Conservation (phyloP, 31 red algal species). For the Odonthalia washingtoniensis region DNA sequence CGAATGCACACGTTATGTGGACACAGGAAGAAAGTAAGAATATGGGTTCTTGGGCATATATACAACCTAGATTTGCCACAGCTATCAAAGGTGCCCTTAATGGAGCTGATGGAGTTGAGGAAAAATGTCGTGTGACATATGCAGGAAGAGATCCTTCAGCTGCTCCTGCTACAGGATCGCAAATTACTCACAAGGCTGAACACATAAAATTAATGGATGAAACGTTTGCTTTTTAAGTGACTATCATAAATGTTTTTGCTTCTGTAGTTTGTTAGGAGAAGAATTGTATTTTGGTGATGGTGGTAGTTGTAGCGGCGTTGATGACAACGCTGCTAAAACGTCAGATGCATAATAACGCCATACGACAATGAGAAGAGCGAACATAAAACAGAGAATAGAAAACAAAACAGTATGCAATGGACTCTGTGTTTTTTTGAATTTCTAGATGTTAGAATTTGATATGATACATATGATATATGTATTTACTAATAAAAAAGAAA, state of each 20-base stretch:
- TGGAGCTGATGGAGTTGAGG: no score
- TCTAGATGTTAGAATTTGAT: no score
- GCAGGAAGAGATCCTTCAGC: constrained; percentile 89
- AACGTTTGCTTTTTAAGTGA: constrained; percentile 65
- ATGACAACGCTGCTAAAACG: constrained; percentile 5
- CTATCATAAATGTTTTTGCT: no score
- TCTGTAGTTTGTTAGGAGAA: no score
- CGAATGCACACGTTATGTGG: constrained; percentile 94
- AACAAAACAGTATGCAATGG: not conserved
- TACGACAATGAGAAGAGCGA: not conserved
- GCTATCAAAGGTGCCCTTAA: constrained; percentile 69
- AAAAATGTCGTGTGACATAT: constrained; percentile 66
- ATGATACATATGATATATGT: no score
- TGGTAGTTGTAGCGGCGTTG: no score
- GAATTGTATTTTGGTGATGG: no score
- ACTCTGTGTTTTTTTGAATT: no score
- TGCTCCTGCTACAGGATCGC: constrained; percentile 92
- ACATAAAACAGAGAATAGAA: not conserved
- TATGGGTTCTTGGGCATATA: constrained; percentile 98
- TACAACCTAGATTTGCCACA: constrained; percentile 93
- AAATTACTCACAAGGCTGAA: constrained; percentile 84
- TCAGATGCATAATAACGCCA: not conserved
- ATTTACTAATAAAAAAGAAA: no score
- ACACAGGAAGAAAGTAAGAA: constrained; percentile 99
- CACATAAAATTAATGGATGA: constrained; percentile 74